These are phyloP conservation scores for Diaporthe citriasiana DNA, from an alignment of 2,329 filamentous ascomycete genomes.

Conservation along the genomic window DNA sequence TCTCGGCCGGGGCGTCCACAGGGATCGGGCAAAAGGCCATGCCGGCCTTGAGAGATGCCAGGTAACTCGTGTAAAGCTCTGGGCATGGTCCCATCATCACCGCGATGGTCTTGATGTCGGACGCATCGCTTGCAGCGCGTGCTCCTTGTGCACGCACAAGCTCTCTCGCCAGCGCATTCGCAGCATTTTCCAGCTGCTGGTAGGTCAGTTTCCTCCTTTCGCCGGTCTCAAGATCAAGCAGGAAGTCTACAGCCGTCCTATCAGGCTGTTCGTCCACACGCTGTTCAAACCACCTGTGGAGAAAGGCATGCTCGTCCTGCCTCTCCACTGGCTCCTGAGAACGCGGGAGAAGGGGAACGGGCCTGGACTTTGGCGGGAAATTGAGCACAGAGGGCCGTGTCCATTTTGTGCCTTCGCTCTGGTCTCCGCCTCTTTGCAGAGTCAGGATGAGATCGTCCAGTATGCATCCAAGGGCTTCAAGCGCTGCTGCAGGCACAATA, in stretches of 20 bases:
- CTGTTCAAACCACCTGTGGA: conserved; percentile 30
- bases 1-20: conserved; percentile 51
- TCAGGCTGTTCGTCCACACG: conserved; percentile 31
- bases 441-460: conserved; percentile 31
- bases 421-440: conserved; percentile 13
- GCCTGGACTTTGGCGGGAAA: conserved; percentile 22
- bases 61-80: conserved; percentile 55
- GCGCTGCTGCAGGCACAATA: conserved; percentile 35
- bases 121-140: conserved; percentile 11
- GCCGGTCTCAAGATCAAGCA: conserved; percentile 24
- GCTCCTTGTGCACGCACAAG: conserved; percentile 12
- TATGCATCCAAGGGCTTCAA: conserved; percentile 32
- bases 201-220: conserved; percentile 31
- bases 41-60: conserved; percentile 54
- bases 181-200: conserved; percentile 28
- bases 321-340: not conserved
- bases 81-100: conserved; percentile 47
- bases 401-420: not conserved
- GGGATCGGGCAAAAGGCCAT: conserved; percentile 55
- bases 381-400: conserved; percentile 35
- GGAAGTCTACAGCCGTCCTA: conserved; percentile 31
- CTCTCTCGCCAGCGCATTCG: conserved; percentile 32
- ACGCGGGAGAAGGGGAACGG: not conserved
- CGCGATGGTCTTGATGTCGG: conserved; percentile 38
- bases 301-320: conserved; percentile 12